Evolutionary conservation across 2,329 filamentous ascomycete species (phyloP).

Genomic region (Orbilia javanica): DNA sequence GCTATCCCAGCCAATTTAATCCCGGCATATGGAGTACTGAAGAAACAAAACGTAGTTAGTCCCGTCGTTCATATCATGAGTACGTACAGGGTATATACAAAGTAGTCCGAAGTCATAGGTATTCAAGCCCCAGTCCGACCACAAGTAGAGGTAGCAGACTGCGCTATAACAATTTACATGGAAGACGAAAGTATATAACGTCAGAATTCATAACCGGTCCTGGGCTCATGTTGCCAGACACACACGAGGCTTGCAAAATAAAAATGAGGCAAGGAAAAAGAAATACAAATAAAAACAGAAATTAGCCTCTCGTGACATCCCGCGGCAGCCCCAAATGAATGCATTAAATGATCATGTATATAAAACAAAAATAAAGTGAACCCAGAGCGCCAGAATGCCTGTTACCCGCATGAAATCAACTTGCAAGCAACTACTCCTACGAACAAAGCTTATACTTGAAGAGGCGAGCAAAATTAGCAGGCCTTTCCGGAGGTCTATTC

Average conservation of each 20-base stretch:
- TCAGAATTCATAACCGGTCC: slow-evolving; percentile 39
- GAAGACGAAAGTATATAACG: slow-evolving; percentile 1
- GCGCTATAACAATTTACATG: not conserved
- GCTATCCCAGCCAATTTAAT: not conserved
- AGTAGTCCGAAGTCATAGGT: not conserved
- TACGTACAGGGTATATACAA: not conserved
- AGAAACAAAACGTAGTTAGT: not conserved
- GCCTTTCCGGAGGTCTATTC: slow-evolving; percentile 12
- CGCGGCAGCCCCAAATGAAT: slow-evolving; percentile 7
- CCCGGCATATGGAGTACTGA: not conserved
- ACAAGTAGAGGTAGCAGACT: too few relatives aligned
- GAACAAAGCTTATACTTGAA: not conserved
- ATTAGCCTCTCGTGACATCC: slow-evolving; percentile 21
- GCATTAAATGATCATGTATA: slow-evolving; percentile 31
- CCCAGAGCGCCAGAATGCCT: slow-evolving; percentile 53
- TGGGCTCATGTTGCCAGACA: too few relatives aligned
- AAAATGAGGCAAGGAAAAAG: not conserved
- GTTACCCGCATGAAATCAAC: slow-evolving; percentile 23
- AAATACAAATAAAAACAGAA: not conserved
- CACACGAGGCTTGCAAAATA: not conserved
- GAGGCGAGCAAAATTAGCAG: not conserved
- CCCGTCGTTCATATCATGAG: not conserved
- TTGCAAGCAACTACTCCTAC: slow-evolving; percentile 18
- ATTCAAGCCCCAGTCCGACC: not conserved
- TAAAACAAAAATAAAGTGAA: slow-evolving; percentile 15